phyloP scores from a whole-genome alignment of 2,329 filamentous ascomycete genomes.

The Beauveria rudraprayagi region DNA sequence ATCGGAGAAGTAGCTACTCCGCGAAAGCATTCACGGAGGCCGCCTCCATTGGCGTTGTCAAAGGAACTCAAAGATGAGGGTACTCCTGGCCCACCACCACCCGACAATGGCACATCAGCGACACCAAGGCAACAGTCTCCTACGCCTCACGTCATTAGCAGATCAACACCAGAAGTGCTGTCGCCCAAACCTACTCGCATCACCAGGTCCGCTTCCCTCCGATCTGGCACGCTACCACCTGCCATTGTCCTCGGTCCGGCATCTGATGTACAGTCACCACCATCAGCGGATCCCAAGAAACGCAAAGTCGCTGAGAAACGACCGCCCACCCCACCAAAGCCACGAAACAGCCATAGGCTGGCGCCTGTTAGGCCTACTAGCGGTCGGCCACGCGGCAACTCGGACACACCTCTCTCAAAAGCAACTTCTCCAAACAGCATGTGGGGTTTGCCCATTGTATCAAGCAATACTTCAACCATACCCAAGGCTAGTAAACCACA shows the following conservation, averaged over 20 bases:
- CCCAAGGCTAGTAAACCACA: conserved; percentile 9
- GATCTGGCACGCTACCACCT: conserved; percentile 21
- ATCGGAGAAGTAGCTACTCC: neutral
- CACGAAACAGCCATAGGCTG: conserved; percentile 21
- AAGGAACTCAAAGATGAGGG: neutral
- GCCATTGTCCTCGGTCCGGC: conserved; percentile 18
- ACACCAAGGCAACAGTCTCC: conserved; percentile 10
- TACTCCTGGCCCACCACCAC: neutral
- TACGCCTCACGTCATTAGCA: conserved; percentile 15
- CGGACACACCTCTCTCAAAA: conserved; percentile 10
- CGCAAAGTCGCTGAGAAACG: conserved; percentile 12
- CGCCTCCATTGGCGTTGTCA: neutral
- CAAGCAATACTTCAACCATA: conserved; percentile 1
- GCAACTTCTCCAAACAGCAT: conserved; percentile 7
- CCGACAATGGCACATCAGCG: neutral
- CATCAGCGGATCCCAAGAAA: conserved; percentile 24
- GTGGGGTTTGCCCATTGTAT: conserved; percentile 12
- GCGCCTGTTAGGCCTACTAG: neutral
- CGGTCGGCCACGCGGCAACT: conserved; percentile 13
- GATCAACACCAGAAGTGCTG: conserved; percentile 18
- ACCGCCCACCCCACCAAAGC: conserved; percentile 31
- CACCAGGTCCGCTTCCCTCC: conserved; percentile 21
- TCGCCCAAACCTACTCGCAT: conserved; percentile 27
- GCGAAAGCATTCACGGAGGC: neutral
- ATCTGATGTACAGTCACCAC: conserved; percentile 16